These are phyloP conservation scores for Tulasnella sp. DNA, from an alignment of 768 basidiomycete genomes.

Conservation along the genomic window DNA sequence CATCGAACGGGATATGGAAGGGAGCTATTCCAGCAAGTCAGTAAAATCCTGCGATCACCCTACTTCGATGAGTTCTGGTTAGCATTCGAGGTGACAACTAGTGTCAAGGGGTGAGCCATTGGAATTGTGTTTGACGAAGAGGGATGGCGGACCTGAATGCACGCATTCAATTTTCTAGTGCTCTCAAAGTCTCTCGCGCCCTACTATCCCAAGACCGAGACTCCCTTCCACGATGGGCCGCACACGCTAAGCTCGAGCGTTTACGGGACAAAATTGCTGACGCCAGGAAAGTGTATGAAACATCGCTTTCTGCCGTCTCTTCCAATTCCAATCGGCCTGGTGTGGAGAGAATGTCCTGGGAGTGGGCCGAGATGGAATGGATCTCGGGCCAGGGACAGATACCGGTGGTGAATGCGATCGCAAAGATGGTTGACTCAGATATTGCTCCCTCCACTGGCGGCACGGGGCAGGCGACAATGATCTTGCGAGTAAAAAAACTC, in stretches of 20 bases:
- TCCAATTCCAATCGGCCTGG: constrained; percentile 28
- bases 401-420: constrained; percentile 42
- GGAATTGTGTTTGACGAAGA: background rate
- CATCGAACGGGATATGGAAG: constrained; percentile 22
- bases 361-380: constrained; percentile 84
- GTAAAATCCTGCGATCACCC: constrained; percentile 36
- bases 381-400: constrained; percentile 37
- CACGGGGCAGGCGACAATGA: constrained; percentile 26
- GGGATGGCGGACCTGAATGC: constrained; percentile 7
- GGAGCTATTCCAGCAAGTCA: constrained; percentile 48
- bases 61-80: constrained; percentile 59
- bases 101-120: constrained; percentile 43
- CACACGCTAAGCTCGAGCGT: constrained; percentile 65
- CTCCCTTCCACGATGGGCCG: constrained; percentile 57
- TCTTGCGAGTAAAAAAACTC: constrained; percentile 53
- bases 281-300: constrained; percentile 65
- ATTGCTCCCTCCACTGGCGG: constrained; percentile 39
- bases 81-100: constrained; percentile 55
- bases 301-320: constrained; percentile 35
- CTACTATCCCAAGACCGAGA: constrained; percentile 47
- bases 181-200: constrained; percentile 54
- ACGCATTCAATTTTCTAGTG: constrained; percentile 33
- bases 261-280: constrained; percentile 53
- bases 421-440: constrained; percentile 44
- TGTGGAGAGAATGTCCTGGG: constrained; percentile 55